A percentile compares a stretch with the other conserved stretches of the same genome.
Evolutionary conservation across 306 rosid genomes (phyloP).

Genomic region (Luffa aegyptiaca): DNA sequence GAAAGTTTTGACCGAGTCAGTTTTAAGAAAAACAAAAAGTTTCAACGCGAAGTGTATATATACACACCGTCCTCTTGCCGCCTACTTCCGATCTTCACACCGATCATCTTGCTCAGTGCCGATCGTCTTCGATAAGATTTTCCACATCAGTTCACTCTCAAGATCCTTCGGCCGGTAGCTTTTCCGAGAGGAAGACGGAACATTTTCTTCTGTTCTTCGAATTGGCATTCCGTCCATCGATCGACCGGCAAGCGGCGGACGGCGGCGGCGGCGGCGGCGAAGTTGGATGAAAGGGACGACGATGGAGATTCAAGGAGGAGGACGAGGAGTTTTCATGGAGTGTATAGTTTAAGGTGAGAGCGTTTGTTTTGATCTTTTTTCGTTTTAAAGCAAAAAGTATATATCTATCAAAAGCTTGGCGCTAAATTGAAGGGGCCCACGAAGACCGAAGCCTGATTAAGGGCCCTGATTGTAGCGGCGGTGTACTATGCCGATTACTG

Average conservation of each 20-base stretch:
- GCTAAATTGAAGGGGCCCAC: slow-evolving; percentile 7
- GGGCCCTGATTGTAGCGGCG: slow-evolving; percentile 26
- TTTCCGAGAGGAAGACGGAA: background rate
- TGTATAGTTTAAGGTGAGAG: slow-evolving; percentile 1
- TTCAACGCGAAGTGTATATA: background rate
- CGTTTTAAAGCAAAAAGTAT: background rate
- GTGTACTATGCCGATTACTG: background rate
- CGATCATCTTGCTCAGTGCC: background rate
- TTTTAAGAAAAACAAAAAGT: background rate
- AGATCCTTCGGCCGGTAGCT: too few species aligned
- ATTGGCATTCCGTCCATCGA: background rate
- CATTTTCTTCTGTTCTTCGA: background rate
- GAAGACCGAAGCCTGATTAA: slow-evolving; percentile 18
- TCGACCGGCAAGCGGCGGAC: background rate
- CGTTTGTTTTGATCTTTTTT: background rate
- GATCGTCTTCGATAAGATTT: background rate
- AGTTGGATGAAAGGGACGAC: background rate
- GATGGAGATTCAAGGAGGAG: background rate
- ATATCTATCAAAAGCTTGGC: background rate
- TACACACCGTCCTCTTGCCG: background rate
- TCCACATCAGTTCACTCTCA: background rate
- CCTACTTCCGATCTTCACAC: background rate
- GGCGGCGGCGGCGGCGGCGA: background rate
- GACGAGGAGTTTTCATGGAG: background rate
- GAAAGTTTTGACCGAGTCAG: background rate